phyloP scores from a whole-genome alignment of 2,329 filamentous ascomycete species.

The Fusarium sp. region DNA sequence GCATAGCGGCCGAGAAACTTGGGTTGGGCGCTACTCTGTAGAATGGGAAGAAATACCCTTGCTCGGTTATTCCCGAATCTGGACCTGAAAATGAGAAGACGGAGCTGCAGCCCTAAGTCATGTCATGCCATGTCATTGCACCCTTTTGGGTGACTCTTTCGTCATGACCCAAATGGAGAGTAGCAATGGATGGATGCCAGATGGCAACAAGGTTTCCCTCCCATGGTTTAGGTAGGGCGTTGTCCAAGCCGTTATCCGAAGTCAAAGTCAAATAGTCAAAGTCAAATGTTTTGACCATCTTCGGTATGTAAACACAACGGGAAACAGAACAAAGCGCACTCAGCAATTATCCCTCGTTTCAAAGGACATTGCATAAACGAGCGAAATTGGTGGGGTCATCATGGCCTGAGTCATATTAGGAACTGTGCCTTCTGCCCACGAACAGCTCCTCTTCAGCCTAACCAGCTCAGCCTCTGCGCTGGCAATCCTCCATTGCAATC shows the following conservation, averaged over 20 bases:
- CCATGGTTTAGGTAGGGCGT: not conserved
- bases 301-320: not conserved
- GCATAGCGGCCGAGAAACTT: not conserved
- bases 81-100: not conserved
- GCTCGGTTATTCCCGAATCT: conserved; percentile 10
- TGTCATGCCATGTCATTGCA: not conserved
- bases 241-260: not conserved
- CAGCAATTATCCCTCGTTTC: not conserved
- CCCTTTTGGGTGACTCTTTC: not conserved
- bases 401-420: not conserved
- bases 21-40: not conserved
- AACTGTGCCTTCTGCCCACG: not conserved
- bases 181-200: not conserved
- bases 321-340: not conserved
- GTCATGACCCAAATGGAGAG: not conserved
- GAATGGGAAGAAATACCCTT: not conserved
- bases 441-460: not conserved
- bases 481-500: not conserved
- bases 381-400: not conserved
- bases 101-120: not conserved
- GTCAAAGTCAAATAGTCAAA: not conserved
- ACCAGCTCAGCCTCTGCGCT: not conserved
- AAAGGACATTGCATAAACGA: not conserved
- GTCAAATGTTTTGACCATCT: not conserved
- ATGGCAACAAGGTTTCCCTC: not conserved